Base-by-base conservation (phyloP, 2,329 filamentous ascomycete genomes). In the Teratosphaeria pseudoeucalypti region DNA sequence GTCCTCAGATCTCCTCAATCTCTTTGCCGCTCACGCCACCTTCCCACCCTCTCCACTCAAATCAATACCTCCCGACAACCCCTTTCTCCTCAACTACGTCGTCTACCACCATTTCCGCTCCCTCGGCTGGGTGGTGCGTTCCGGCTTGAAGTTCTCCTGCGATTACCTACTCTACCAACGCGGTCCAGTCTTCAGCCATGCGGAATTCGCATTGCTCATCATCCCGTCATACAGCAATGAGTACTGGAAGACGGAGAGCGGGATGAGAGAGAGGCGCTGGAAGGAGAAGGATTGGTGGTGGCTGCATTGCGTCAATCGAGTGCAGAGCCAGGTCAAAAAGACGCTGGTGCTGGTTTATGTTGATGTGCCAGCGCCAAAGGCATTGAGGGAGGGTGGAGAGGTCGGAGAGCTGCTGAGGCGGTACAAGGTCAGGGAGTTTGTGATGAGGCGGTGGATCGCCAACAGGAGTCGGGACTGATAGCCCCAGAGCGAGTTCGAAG, bases 71-170 rank as follows among this genome's bases (percentile, higher is more conserved):
- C 85, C 90, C 0, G 90, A 96, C 71, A 89, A 95, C 68, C 82
- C 84, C 0, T 99, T 99, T 73, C 77, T 97, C 23, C 73, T 96
- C 0, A 86, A 90, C 60, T 99, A 97, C 69, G 85, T 85, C 12
- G 90, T 90, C 19, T 99, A 96, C 72, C 94, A 99, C 71, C 92
- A 99, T 72, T 99, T 96, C 76, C 87, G 94, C 43, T 95, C 91
- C 0, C 80, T 97, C 0, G 94, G 94, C 27, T 99, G 94, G 92
- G 90, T 96, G 1, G 88, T 95, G 0, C 87, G 95, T 14, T 85
- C 89, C 5, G 95, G 94, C 39, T 86, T 95, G 71, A 99, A 99
- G 71, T 99, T 99, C 67, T 90, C 89, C 26, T 89, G 91, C 10
- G 94, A 99, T 73, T 96, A 90, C 78, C 78, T 99, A n/a, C 82